phyloP scores from a whole-genome alignment of 352 stramenopile genomes.

The Hyphochytrium catenoides region DNA sequence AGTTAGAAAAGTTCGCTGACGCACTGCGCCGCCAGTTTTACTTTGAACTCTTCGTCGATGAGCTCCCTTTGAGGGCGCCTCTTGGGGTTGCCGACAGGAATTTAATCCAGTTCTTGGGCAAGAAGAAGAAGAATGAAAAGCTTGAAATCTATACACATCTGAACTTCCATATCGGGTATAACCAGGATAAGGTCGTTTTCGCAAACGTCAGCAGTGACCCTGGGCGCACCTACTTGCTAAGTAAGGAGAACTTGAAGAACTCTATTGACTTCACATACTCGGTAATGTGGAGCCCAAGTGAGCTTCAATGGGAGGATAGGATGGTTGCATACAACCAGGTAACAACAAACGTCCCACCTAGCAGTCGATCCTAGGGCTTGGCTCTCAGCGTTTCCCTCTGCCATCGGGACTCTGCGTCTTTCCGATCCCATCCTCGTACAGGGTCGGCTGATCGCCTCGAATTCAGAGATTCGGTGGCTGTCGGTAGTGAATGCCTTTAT shows the following conservation, averaged over 20 bases:
- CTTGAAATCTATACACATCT: slow-evolving; percentile 92
- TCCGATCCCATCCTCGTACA: too few relatives aligned
- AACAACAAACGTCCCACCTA: too few relatives aligned
- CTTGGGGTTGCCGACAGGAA: too few relatives aligned
- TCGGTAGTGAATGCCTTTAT: slow-evolving; percentile 97
- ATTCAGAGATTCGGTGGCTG: slow-evolving; percentile 89
- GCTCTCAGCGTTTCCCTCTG: too few relatives aligned
- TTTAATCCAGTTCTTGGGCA: too few relatives aligned
- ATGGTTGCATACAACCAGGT: too few relatives aligned
- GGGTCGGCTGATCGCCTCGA: too few relatives aligned
- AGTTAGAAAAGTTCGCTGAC: slow-evolving; percentile 59
- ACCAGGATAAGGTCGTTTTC: slow-evolving; percentile 61
- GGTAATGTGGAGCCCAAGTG: slow-evolving; percentile 77
- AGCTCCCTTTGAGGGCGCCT: slow-evolving; percentile 27
- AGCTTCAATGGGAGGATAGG: too few relatives aligned
- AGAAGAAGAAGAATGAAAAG: too few relatives aligned
- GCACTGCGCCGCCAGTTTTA: slow-evolving; percentile 93
- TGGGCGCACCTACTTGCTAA: slow-evolving; percentile 6
- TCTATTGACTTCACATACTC: slow-evolving; percentile 71
- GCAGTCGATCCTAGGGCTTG: too few relatives aligned
- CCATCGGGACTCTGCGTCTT: too few relatives aligned
- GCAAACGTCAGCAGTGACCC: slow-evolving; percentile 25
- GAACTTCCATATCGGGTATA: slow-evolving; percentile 83
- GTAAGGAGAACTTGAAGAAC: slow-evolving; percentile 11
- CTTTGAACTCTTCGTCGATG: slow-evolving; percentile 51